phyloP scores from a whole-genome alignment of 495 filamentous ascomycete species.

The Clohesyomyces aquaticus region DNA sequence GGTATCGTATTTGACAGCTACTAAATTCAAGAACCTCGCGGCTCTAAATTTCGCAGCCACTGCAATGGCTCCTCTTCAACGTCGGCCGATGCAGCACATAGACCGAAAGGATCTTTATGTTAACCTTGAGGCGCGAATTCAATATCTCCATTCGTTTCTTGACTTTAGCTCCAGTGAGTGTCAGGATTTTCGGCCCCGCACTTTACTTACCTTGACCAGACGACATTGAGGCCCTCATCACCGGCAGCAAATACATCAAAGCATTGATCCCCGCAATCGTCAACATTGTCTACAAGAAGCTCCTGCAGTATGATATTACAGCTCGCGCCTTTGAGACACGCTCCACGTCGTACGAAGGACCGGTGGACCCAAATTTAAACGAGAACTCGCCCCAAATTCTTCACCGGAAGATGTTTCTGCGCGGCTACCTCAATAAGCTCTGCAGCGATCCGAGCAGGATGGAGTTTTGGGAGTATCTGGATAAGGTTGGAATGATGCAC shows the following conservation, averaged over 20 bases:
- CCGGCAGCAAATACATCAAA: slow-evolving; percentile 73
- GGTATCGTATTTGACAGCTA: not conserved
- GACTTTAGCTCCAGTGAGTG: slow-evolving; percentile 69
- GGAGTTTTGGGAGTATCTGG: slow-evolving; percentile 78
- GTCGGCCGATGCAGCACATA: slow-evolving; percentile 54
- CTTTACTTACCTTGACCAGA: slow-evolving; percentile 47
- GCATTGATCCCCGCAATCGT: slow-evolving; percentile 70
- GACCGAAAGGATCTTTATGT: slow-evolving; percentile 71
- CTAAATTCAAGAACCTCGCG: not conserved
- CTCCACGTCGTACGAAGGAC: slow-evolving; percentile 64
- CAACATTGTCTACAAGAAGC: slow-evolving; percentile 79
- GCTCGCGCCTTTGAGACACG: slow-evolving; percentile 69
- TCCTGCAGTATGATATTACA: slow-evolving; percentile 75
- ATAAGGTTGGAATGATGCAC: slow-evolving; percentile 81
- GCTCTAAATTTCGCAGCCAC: not conserved
- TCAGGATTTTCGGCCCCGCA: not conserved
- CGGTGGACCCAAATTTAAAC: slow-evolving; percentile 61
- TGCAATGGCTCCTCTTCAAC: slow-evolving; percentile 22
- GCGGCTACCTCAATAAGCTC: slow-evolving; percentile 69
- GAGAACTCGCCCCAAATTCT: slow-evolving; percentile 72
- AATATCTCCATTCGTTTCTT: slow-evolving; percentile 71
- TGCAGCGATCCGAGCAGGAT: slow-evolving; percentile 71
- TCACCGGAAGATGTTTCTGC: slow-evolving; percentile 76
- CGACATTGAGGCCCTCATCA: slow-evolving; percentile 67
- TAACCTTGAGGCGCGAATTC: slow-evolving; percentile 65